A percentile compares a stretch with the other conserved stretches of the same genome.
These are phyloP conservation scores for Hamamelis virginiana DNA, from an alignment of 164 flowering plant species.

Conservation along the genomic window DNA sequence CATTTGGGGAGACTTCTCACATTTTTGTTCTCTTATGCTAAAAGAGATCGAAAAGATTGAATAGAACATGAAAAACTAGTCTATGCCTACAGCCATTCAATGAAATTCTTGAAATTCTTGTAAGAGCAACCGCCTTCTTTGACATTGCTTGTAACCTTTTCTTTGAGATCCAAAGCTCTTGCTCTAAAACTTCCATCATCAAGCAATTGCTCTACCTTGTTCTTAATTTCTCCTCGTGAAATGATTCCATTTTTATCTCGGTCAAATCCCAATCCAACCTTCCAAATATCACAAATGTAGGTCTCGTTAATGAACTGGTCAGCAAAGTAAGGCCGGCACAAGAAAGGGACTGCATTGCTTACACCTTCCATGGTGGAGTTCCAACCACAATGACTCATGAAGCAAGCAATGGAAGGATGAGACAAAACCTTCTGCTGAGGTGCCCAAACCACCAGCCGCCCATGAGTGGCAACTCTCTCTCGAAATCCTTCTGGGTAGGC, in stretches of 20 bases:
- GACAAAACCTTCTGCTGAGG: constrained; percentile 25
- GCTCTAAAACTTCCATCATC: not conserved
- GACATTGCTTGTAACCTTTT: not conserved
- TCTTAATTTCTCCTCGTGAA: not conserved
- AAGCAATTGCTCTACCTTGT: constrained; percentile 4
- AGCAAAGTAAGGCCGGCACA: constrained; percentile 19
- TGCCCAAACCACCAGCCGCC: constrained; percentile 19
- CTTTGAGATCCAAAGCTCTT: not conserved
- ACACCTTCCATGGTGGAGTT: constrained; percentile 21
- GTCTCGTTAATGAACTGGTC: constrained; percentile 18
- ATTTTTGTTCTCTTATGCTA: too few relatives aligned
- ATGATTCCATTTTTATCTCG: not conserved
- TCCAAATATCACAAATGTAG: constrained; percentile 2
- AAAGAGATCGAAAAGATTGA: too few relatives aligned
- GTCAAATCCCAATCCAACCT: not conserved
- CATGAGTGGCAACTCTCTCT: constrained; percentile 9
- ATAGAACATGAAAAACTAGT: too few relatives aligned
- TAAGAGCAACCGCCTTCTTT: not conserved
- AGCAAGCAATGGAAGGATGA: constrained; percentile 24
- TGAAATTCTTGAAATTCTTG: constrained; percentile 4
- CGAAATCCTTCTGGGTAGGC: constrained; percentile 18
- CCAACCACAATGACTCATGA: constrained; percentile 21
- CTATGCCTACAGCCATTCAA: constrained; percentile 4
- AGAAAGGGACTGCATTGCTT: constrained; percentile 18
- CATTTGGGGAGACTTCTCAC: too few relatives aligned